These are phyloP conservation scores for Leccinum barrowsii DNA, from an alignment of 768 basidiomycete species.

Conservation along the genomic window DNA sequence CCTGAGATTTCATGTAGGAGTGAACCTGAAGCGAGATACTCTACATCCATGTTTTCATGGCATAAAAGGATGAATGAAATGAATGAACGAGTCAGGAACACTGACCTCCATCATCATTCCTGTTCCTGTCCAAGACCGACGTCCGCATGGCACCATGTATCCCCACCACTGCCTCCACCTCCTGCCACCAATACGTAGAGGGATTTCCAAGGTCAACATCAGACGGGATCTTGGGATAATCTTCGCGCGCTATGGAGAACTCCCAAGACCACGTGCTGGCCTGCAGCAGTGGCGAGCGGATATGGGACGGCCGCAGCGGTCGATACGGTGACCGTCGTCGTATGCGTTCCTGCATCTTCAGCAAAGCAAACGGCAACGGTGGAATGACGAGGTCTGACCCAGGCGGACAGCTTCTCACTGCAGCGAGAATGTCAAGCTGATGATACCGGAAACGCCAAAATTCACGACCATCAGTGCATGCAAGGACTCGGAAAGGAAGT, in stretches of 20 bases:
- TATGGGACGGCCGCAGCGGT: neutral
- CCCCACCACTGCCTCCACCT: neutral
- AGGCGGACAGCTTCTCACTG: neutral
- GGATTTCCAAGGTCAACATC: neutral
- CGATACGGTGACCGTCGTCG: neutral
- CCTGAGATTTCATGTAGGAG: too few species aligned
- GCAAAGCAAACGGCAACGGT: neutral
- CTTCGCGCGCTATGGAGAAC: neutral
- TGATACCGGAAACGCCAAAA: neutral
- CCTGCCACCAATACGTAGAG: slow-evolving; percentile 11
- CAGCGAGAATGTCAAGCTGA: neutral
- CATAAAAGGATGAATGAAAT: too few species aligned
- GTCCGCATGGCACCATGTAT: neutral
- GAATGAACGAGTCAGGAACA: too few species aligned
- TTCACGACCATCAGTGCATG: neutral
- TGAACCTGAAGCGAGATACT: neutral
- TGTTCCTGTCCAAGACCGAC: neutral
- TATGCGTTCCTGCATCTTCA: slow-evolving; percentile 3
- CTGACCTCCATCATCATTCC: neutral
- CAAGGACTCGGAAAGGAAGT: neutral
- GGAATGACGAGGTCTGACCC: slow-evolving; percentile 2
- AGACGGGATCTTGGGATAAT: neutral
- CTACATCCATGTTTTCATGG: neutral
- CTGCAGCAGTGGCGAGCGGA: slow-evolving; percentile 2
- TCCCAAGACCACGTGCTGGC: neutral